Base-by-base conservation (phyloP, 305 asterid species). In the Striga hermonthica region DNA sequence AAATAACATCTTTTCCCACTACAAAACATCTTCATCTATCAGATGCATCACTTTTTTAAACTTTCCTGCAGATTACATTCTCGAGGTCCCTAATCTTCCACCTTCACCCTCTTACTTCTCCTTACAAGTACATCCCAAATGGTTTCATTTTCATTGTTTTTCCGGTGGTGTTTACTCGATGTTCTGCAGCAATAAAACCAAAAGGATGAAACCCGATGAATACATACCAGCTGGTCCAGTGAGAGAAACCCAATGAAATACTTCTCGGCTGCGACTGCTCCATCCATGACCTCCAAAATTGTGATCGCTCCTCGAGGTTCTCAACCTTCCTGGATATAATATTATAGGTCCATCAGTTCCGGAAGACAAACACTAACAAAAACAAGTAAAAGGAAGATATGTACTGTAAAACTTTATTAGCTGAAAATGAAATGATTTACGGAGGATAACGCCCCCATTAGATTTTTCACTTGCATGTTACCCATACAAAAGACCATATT, bases 201-300 rank as follows among this genome's bases (percentile, higher is more conserved):
- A 10, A n/a, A 9, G 10, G 48, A 53, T 49, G 7, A 62, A 52
- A 15, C 14, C 11, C 6, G 49, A 48, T 37, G 16, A 72, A 34
- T 12, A 50, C 9, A 52, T 78, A 91, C 98, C 98, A 68, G 89
- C 91, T 59, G 76, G 90, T 45, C 87, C 95, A 67, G 86, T 78
- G 41, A 88, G 75, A 69, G 81, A 75, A 79, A 79, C 66, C 94
- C 96, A 86, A 44, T 48, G 82, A 74, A 81, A 73, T 34, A 71
- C 58, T 67, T 76, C 77, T 48, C 44, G 11, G 49, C 64, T 69
- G 69, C 60, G 69, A 54, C 75, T 73, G 68, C 75, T 71, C 80
- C 78, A 31, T 65, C 75, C 73, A 69, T 68, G 72, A 62, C 82
- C 78, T 67, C 89, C 91, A 69, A 66, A 74, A 55, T 71, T 80